Base-by-base conservation (phyloP, 176 grass and related monocot genomes). In the Echinochloa phyllopogon region DNA sequence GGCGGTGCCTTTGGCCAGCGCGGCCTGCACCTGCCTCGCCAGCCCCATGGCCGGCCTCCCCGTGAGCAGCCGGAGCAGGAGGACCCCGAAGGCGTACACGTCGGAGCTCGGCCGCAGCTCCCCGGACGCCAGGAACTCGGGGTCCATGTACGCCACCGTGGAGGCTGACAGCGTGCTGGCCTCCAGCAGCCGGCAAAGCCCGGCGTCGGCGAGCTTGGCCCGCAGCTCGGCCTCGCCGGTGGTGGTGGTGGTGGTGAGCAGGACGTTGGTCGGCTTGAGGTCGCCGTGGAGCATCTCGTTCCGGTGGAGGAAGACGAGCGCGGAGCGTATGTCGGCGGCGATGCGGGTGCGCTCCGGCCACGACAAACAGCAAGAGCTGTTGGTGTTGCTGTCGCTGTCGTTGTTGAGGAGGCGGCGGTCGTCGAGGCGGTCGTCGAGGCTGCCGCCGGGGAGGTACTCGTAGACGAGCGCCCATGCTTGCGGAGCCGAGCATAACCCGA, bases 241-340 rank as follows among this genome's bases (percentile, higher is more conserved):
- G 29, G 29, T 2, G 2, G 29, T 2, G 2, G 29, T 33, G 29
- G 29, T 33, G 29, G 29, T 33, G 29, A 33, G 8, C 49, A 75
- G 72, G 72, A 75, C 33, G 50, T 75, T 75, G 17, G 29, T 0
- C 0, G 49, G 72, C 72, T 75, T 75, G 72, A 75, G 49, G 16
- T 55, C 27, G 49, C 72, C 72, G 49, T 75, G 72, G 16, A 75
- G 49, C 49, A 75, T 21, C 49, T 21, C 1, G 50, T 75, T 55
- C 8, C 12, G 50, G 72, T 75, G 72, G 29, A 75, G 72, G 72
- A 75, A 75, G 48, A 75, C 33, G 49, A 75, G 72, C 17, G 72
- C 49, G 3, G 72, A 37, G 49, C 49, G 20, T 12, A 55, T 16
- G 17, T 75, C 29, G 72, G 72, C 49, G 29, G 72, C 48, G 27